A percentile compares a stretch with the other conserved stretches of the same genome.
These are phyloP conservation scores for Mycena pura DNA, from an alignment of 768 basidiomycete genomes.

Conservation along the genomic window DNA sequence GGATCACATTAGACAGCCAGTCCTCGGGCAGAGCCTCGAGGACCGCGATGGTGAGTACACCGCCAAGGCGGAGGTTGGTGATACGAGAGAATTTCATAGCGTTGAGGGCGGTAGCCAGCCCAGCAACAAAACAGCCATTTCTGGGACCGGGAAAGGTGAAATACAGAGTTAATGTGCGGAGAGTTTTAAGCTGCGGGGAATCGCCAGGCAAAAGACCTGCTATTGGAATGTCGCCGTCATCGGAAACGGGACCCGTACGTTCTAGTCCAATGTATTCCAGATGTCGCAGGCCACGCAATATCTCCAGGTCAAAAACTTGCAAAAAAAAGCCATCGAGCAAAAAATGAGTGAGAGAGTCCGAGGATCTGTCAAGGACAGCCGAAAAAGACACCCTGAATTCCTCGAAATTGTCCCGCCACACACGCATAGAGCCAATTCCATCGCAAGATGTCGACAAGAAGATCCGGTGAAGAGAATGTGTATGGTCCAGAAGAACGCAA, in stretches of 20 bases:
- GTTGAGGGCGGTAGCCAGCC: neutral
- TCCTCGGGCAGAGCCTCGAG: neutral
- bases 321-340: slow-evolving; percentile 5
- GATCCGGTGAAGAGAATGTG: neutral
- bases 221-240: neutral
- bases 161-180: slow-evolving; percentile 10
- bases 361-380: neutral
- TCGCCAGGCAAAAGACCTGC: neutral
- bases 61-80: slow-evolving; percentile 13
- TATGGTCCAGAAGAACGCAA: slow-evolving; percentile 6
- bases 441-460: slow-evolving; percentile 2
- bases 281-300: slow-evolving; percentile 3
- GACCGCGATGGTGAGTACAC: neutral
- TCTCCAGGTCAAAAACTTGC: neutral
- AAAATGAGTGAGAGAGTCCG: slow-evolving; percentile 6
- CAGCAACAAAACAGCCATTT: neutral
- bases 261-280: slow-evolving; percentile 15
- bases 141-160: slow-evolving; percentile 1
- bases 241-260: neutral
- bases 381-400: neutral
- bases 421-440: neutral
- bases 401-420: neutral
- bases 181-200: neutral
- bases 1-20: slow-evolving; percentile 5
- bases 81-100: neutral